Percentiles rank a stretch among this genome's conserved stretches.
phyloP scores from a whole-genome alignment of 108 stramenopile species.

The Pseudonitzschia pungens region DNA sequence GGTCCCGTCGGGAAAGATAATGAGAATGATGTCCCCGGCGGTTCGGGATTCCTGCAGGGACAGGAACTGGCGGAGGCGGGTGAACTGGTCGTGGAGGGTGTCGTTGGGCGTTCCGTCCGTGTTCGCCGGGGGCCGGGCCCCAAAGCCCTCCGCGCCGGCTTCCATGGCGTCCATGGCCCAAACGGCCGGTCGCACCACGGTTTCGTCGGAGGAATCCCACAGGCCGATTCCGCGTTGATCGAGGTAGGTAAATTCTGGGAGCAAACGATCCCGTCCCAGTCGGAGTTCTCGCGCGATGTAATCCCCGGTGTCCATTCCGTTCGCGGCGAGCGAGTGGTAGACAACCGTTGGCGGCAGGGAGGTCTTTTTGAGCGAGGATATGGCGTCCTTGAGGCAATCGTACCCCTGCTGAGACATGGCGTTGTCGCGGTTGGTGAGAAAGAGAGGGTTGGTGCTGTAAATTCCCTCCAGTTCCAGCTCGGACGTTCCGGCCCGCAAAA shows the following conservation, averaged over 20 bases:
- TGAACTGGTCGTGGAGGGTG: slow-evolving; percentile 67
- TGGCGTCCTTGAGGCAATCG: slow-evolving; percentile 43
- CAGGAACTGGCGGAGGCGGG: slow-evolving; percentile 69
- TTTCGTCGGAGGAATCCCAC: slow-evolving; percentile 61
- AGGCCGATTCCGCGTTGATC: slow-evolving; percentile 76
- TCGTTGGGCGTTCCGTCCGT: slow-evolving; percentile 84
- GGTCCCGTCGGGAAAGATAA: slow-evolving; percentile 81
- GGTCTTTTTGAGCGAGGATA: background rate
- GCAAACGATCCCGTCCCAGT: slow-evolving; percentile 72
- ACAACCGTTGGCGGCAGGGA: slow-evolving; percentile 57
- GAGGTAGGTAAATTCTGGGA: slow-evolving; percentile 83
- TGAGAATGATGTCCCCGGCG: slow-evolving; percentile 70
- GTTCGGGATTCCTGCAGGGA: slow-evolving; percentile 73
- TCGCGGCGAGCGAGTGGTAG: slow-evolving; percentile 66
- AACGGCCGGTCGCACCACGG: slow-evolving; percentile 55
- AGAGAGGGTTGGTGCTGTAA: slow-evolving; percentile 73
- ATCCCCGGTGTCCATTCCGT: slow-evolving; percentile 60
- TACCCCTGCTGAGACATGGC: slow-evolving; percentile 55
- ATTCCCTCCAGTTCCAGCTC: slow-evolving; percentile 73
- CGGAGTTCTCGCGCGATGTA: slow-evolving; percentile 55
- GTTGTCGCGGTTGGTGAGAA: slow-evolving; percentile 72
- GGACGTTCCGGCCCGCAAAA: slow-evolving; percentile 58
- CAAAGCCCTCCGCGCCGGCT: slow-evolving; percentile 55
- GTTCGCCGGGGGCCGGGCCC: slow-evolving; percentile 68
- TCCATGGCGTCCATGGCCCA: slow-evolving; percentile 73